Base-by-base conservation (phyloP, 345 rosid species). In the Moringa oleifera region DNA sequence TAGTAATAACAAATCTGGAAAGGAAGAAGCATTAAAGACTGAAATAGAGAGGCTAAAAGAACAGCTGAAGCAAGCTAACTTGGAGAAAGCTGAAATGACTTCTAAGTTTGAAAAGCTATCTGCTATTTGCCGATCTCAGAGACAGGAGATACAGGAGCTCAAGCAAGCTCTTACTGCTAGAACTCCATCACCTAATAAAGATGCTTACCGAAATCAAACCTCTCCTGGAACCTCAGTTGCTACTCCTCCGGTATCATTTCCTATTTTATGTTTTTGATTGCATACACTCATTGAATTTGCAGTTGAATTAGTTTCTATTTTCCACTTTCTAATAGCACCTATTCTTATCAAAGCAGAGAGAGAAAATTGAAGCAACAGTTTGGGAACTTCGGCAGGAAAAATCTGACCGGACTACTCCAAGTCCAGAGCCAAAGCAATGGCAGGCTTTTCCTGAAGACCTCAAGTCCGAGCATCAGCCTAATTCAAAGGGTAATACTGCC, bases 131-230 rank as follows among this genome's bases (percentile, higher is more conserved):
- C 87, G 90, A 73, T 91, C 91, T 19, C 99, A 95, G 77, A 83
- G 96, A 70, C 95, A 85, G 74, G 99, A 91, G 78, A 83, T 95
- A 64, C 95, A 87, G 74, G 99, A 91, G 71, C 96, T 95, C 55
- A 95, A 87, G 84, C 95, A 89, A 79, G 81, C 81, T 62, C 75
- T 85, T 57, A 87, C 81, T 45, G 71, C 86, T 47, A 80, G 77
- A 69, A 71, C 85, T 28, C 80, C 89, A 49, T 84, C 96, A 41
- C 85, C 90, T 16, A 75, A 58, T 56, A 84, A 74, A 81, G 81
- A 76, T 53, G 70, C 65, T 66, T 61, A 64, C 57, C 77, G 70
- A 55, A 78, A 64, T 69, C 88, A 78, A 61, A 57, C 69, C 68
- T 71, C 87, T 28, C 51, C 86, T 20, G 83, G 77, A 64, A 64